These are phyloP conservation scores for Colletotrichum musicola DNA, from an alignment of 2,329 filamentous ascomycete species.

Conservation along the genomic window DNA sequence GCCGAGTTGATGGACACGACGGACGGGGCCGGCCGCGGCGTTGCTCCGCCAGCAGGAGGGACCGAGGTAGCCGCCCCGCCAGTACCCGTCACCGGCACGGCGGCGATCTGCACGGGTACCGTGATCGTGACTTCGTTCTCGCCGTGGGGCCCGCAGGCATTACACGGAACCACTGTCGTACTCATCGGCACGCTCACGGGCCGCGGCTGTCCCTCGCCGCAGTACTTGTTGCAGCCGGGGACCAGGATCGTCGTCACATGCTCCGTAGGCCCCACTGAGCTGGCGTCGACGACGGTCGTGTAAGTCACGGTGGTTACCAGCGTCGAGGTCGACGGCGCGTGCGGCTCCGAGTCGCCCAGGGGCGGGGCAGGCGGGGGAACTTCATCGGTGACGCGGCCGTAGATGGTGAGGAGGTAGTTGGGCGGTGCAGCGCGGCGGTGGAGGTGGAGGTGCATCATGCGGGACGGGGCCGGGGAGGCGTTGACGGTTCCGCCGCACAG, in stretches of 20 bases:
- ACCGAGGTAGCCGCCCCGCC: neutral
- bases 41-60: constrained; percentile 14
- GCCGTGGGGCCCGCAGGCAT: constrained; percentile 47
- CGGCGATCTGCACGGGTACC: constrained; percentile 44
- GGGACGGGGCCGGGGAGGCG: constrained; percentile 15
- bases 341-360: constrained; percentile 43
- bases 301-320: constrained; percentile 47
- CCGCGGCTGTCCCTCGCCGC: constrained; percentile 31
- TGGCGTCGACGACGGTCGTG: constrained; percentile 50
- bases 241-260: constrained; percentile 48
- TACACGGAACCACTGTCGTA: constrained; percentile 46
- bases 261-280: constrained; percentile 47
- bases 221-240: constrained; percentile 42
- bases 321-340: constrained; percentile 41
- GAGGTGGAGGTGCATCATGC: constrained; percentile 30
- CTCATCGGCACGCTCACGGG: constrained; percentile 44
- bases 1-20: constrained; percentile 24
- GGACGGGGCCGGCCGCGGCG: constrained; percentile 13
- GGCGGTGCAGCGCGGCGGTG: constrained; percentile 46
- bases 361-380: constrained; percentile 50
- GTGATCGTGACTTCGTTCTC: constrained; percentile 50
- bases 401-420: constrained; percentile 56
- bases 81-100: constrained; percentile 23
- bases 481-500: constrained; percentile 57
- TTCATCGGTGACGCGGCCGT: constrained; percentile 52